Evolutionary conservation across 2,329 filamentous ascomycete species (phyloP).

Genomic region (Cordyceps militaris): DNA sequence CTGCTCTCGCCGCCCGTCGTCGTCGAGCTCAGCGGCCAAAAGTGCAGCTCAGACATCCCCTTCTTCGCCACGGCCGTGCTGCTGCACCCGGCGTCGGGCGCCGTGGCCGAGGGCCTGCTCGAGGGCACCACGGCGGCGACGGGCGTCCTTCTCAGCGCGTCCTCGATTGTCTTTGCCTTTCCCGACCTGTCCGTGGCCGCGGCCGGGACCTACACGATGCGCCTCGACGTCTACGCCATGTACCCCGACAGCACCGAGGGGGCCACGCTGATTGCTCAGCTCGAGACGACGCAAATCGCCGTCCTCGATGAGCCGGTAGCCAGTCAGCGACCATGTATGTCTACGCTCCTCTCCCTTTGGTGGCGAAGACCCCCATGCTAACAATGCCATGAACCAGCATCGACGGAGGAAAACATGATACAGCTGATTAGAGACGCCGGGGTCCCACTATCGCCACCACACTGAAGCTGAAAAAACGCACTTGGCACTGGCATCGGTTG

Average conservation of each 20-base stretch:
- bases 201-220: slow-evolving; percentile 21
- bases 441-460: slow-evolving; percentile 11
- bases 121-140: slow-evolving; percentile 17
- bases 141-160: slow-evolving; percentile 15
- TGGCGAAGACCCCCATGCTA: neutral
- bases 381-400: slow-evolving; percentile 10
- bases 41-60: slow-evolving; percentile 10
- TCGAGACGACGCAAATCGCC: slow-evolving; percentile 16
- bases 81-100: slow-evolving; percentile 14
- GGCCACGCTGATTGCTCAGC: slow-evolving; percentile 15
- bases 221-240: slow-evolving; percentile 24
- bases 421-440: slow-evolving; percentile 11
- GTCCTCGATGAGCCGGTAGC: slow-evolving; percentile 14
- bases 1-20: slow-evolving; percentile 20
- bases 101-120: slow-evolving; percentile 18
- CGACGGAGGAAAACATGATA: slow-evolving; percentile 11
- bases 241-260: slow-evolving; percentile 12
- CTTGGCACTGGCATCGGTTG: neutral
- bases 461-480: neutral
- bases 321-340: slow-evolving; percentile 8
- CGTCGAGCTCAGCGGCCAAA: slow-evolving; percentile 14
- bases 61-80: slow-evolving; percentile 24
- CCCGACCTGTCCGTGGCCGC: slow-evolving; percentile 18
- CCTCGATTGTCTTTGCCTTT: slow-evolving; percentile 21
- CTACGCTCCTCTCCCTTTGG: neutral